A percentile compares a stretch with the other conserved stretches of the same genome.
phyloP scores from a whole-genome alignment of 495 filamentous ascomycete genomes.

The Bombardia bombarda region DNA sequence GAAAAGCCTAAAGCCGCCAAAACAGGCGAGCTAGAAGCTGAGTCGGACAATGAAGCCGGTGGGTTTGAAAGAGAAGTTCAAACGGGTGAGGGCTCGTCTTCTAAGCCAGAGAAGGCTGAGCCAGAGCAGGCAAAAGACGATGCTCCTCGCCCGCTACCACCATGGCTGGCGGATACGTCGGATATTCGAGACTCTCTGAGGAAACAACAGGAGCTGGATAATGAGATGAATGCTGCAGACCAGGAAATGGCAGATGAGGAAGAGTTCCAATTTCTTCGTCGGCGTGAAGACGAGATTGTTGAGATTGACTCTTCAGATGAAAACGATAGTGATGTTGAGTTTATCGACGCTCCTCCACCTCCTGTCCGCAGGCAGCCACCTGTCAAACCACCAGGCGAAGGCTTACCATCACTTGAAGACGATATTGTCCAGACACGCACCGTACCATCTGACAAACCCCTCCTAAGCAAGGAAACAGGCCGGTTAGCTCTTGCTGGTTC shows the following conservation, averaged over 20 bases:
- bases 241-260: constrained; percentile 44
- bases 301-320: constrained; percentile 39
- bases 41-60: constrained; percentile 51
- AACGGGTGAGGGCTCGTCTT: not conserved
- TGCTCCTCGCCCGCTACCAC: constrained; percentile 59
- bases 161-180: constrained; percentile 64
- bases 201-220: constrained; percentile 34
- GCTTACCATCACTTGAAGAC: constrained; percentile 9
- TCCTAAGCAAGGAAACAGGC: too few species aligned
- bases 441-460: not conserved
- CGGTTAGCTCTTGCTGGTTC: too few species aligned
- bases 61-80: constrained; percentile 45
- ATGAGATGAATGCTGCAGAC: constrained; percentile 42
- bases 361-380: constrained; percentile 4
- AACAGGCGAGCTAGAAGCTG: constrained; percentile 19
- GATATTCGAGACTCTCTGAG: constrained; percentile 48
- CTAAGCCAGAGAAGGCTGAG: constrained; percentile 21
- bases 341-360: constrained; percentile 39
- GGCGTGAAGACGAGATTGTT: constrained; percentile 26
- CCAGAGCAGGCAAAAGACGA: constrained; percentile 43
- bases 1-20: constrained; percentile 8
- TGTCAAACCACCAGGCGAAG: constrained; percentile 8
- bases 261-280: constrained; percentile 21
- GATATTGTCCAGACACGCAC: not conserved
- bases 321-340: constrained; percentile 46